These are phyloP conservation scores for Trichoderma citrinoviride DNA, from an alignment of 2,329 filamentous ascomycete genomes.

Conservation along the genomic window DNA sequence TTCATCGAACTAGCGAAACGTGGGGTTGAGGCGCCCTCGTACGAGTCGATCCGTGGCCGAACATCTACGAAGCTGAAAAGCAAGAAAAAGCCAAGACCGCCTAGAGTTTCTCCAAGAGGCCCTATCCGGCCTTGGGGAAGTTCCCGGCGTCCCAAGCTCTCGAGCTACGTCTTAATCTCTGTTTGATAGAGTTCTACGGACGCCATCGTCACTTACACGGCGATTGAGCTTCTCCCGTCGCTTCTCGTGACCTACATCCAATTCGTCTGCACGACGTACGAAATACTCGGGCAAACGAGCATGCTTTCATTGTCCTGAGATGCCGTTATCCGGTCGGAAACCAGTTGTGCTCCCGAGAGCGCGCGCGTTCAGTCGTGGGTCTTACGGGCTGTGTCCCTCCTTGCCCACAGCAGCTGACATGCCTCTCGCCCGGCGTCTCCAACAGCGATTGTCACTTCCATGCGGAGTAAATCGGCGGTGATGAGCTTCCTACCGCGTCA, in stretches of 20 bases:
- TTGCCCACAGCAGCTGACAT: neutral
- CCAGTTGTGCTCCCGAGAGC: slow-evolving; percentile 3
- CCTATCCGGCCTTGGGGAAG: neutral
- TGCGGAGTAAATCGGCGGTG: slow-evolving; percentile 2
- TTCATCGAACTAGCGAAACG: slow-evolving; percentile 13
- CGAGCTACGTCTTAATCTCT: neutral
- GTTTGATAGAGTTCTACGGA: neutral
- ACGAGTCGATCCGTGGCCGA: slow-evolving; percentile 6
- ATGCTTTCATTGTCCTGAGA: neutral
- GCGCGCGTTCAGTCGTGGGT: neutral
- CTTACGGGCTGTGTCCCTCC: neutral
- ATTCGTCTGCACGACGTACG: neutral
- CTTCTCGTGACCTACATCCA: neutral
- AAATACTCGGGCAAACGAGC: neutral
- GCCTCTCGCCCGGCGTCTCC: neutral
- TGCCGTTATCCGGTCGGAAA: slow-evolving; percentile 10
- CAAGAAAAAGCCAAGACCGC: slow-evolving; percentile 1
- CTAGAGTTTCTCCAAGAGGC: neutral
- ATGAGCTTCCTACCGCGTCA: neutral
- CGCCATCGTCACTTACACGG: neutral
- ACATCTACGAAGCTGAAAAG: neutral
- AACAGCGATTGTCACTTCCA: neutral
- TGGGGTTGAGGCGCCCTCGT: slow-evolving; percentile 13
- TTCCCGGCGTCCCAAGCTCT: neutral
- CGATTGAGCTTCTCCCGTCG: neutral